Percentiles rank a stretch among this genome's conserved stretches.
Evolutionary conservation across 805 yeast species (phyloP).

Genomic region (Metschnikowia santaceciliae): DNA sequence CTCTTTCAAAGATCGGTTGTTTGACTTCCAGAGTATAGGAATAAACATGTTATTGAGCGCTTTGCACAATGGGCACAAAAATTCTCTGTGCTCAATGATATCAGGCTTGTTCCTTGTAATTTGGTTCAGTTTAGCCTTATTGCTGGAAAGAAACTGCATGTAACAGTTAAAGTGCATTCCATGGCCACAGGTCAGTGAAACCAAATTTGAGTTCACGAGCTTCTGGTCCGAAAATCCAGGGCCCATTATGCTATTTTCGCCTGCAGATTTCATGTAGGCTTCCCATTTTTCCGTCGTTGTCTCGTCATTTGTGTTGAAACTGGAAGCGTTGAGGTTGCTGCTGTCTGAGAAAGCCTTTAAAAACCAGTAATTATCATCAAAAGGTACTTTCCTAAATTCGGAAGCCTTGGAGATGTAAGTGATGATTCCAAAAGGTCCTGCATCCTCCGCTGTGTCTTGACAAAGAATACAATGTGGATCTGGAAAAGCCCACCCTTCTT

Average conservation of each 20-base stretch:
- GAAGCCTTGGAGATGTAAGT: slow-evolving; percentile 57
- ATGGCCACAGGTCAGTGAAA: slow-evolving; percentile 84
- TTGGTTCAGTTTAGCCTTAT: slow-evolving; percentile 56
- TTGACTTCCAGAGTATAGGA: slow-evolving; percentile 63
- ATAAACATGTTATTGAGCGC: slow-evolving; percentile 79
- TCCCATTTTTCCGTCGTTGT: slow-evolving; percentile 31
- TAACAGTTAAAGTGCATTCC: slow-evolving; percentile 87
- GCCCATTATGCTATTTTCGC: slow-evolving; percentile 49
- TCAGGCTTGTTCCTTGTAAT: slow-evolving; percentile 82
- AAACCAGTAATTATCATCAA: slow-evolving; percentile 61
- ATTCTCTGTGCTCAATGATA: slow-evolving; percentile 63
- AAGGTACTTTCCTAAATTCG: slow-evolving; percentile 61
- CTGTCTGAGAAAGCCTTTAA: slow-evolving; percentile 55
- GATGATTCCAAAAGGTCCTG: slow-evolving; percentile 73
- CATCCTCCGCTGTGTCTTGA: slow-evolving; percentile 65
- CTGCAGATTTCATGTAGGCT: slow-evolving; percentile 32
- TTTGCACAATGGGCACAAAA: slow-evolving; percentile 87
- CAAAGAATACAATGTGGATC: slow-evolving; percentile 76
- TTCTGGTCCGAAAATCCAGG: slow-evolving; percentile 60
- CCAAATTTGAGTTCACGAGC: slow-evolving; percentile 39
- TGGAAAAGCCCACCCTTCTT: slow-evolving; percentile 63
- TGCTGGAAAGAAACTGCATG: slow-evolving; percentile 55
- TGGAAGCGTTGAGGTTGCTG: slow-evolving; percentile 25
- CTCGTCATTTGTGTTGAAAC: slow-evolving; percentile 14
- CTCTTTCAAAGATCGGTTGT: slow-evolving; percentile 30